phyloP scores from a whole-genome alignment of 306 rosid genomes.

The Acacia acuminata region DNA sequence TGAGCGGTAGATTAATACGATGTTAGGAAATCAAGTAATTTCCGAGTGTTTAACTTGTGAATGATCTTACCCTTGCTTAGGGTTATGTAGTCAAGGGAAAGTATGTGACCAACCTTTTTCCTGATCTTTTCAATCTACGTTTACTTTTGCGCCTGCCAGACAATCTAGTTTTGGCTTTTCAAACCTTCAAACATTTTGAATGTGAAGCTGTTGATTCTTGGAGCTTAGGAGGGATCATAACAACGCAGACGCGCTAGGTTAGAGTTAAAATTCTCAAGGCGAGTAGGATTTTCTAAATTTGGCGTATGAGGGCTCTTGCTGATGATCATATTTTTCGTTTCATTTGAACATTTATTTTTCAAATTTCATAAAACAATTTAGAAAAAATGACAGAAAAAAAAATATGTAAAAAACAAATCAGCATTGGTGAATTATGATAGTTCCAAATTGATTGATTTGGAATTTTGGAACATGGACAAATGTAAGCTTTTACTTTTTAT shows the following conservation, averaged over 20 bases:
- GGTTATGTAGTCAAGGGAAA: background rate
- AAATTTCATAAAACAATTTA: no score
- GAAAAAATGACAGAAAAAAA: no score
- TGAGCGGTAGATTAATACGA: constrained; percentile 23
- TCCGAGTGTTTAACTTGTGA: constrained; percentile 41
- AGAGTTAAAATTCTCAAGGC: background rate
- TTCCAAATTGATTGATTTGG: no score
- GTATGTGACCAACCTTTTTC: background rate
- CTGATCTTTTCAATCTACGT: background rate
- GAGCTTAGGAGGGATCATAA: background rate
- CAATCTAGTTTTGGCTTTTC: background rate
- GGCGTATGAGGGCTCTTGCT: no score
- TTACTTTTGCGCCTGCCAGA: background rate
- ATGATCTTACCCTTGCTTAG: constrained; percentile 17
- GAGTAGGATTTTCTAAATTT: background rate
- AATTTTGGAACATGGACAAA: no score
- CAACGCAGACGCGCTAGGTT: background rate
- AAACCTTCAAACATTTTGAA: background rate
- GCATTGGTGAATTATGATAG: no score
- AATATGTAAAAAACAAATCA: no score
- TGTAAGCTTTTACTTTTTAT: no score
- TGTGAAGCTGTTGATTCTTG: background rate
- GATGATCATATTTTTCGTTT: no score
- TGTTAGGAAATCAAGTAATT: constrained; percentile 33
- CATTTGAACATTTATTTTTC: no score